Evolutionary conservation across 78 protist genomes (phyloP), one percentile per base, ranked within the genome.

Genomic region (Dictyostelium capitatum): DNA sequence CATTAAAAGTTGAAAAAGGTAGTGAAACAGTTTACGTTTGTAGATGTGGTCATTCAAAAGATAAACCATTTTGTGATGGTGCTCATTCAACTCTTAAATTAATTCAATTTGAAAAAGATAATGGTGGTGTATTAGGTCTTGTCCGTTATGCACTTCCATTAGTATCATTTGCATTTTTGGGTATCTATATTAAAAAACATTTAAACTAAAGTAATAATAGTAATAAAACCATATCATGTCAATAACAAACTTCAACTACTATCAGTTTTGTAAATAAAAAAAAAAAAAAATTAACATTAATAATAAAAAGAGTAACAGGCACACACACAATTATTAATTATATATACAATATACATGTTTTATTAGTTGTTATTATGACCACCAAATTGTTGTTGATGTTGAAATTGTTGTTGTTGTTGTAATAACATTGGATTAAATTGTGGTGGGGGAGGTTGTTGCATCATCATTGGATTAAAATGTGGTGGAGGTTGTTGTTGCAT

Each of bases 11-110:
- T 30, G 59, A 54, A 17, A 30, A 64, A n/a, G 92, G 80, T 48
- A 53, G 50, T 75, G 92, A 85, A 4, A 80, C n/a, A 3, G 92
- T 77, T 14, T 85, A 77, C 50, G 83, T 85, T 43, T 85, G 92
- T 64, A 53, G 84, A 74, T 85, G 92, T 77, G 92, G 92, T 77
- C 23, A 77, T 20, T 85, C 92, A 46, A 85, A 85, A n/a, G 65
- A 77, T 14, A 74, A 59, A 74, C 91, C 91, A 48, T 84, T 84
- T 59, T 84, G 91, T 73, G 91, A 85, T 85, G 92, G 92, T 23
- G 32, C 92, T 23, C 92, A 85, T 50, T 57, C 82, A 64, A 64
- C 19, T 9, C 64, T 85, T 47, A 85, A 57, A 57, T 17, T 4
- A 41, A 74, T 84, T 41, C 28, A 73, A 73, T 8, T 53, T 47